phyloP scores from a whole-genome alignment of 2,329 filamentous ascomycete species.

The Cercospora sojina region DNA sequence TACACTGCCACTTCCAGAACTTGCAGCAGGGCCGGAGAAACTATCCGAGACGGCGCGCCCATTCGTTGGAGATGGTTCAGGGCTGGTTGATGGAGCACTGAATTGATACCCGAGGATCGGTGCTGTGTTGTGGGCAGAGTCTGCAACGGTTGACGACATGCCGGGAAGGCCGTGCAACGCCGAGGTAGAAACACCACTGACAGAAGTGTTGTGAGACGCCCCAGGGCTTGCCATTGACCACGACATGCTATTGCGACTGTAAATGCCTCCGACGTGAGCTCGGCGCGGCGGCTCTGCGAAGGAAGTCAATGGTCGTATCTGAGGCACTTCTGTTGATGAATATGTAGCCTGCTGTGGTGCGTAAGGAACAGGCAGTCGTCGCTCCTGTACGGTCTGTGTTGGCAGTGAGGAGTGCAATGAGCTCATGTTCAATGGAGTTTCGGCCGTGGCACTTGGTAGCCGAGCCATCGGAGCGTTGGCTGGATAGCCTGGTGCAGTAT shows the following conservation, averaged over 20 bases:
- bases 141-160: conserved; percentile 13
- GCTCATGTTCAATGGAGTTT: conserved; percentile 38
- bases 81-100: conserved; percentile 27
- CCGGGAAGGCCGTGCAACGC: conserved; percentile 14
- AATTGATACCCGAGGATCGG: conserved; percentile 34
- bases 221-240: conserved; percentile 29
- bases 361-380: conserved; percentile 36
- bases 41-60: conserved; percentile 25
- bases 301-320: conserved; percentile 30
- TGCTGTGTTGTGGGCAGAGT: conserved; percentile 15
- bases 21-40: conserved; percentile 23
- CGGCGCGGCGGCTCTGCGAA: conserved; percentile 28
- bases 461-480: conserved; percentile 22
- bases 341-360: conserved; percentile 24
- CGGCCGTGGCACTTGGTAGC: conserved; percentile 31
- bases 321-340: conserved; percentile 25
- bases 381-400: conserved; percentile 34
- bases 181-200: conserved; percentile 6
- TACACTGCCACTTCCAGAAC: conserved; percentile 20
- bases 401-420: conserved; percentile 38
- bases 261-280: conserved; percentile 31
- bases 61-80: conserved; percentile 29
- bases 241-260: conserved; percentile 35
- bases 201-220: conserved; percentile 16
- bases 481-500: conserved; percentile 24